Percentiles rank a stretch among this genome's conserved stretches.
Evolutionary conservation across 495 filamentous ascomycete species (phyloP).

Genomic region (Letharia lupina): DNA sequence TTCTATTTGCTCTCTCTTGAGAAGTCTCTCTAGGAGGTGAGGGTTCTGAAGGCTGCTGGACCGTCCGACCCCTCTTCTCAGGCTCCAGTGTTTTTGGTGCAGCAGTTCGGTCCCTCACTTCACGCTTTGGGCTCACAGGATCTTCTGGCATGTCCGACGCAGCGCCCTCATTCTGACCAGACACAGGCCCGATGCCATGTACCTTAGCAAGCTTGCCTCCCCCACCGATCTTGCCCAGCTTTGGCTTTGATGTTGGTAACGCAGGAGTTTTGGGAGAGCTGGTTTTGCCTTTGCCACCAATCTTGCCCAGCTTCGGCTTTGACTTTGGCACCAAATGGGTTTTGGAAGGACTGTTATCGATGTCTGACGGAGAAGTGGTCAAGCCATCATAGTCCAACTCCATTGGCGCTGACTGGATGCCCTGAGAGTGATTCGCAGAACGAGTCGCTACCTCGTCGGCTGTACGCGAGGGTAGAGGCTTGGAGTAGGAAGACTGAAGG

Average conservation of each 20-base stretch:
- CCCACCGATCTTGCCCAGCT: conserved; percentile 26
- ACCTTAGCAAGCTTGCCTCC: conserved; percentile 9
- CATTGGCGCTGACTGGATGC: not conserved
- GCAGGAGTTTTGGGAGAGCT: not conserved
- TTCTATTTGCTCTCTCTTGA: conserved; percentile 52
- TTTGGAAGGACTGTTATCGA: not conserved
- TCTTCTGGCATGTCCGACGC: not conserved
- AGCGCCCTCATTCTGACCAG: not conserved
- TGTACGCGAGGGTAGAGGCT: not conserved
- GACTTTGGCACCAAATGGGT: not conserved
- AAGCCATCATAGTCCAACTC: not conserved
- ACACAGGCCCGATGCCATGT: conserved; percentile 7
- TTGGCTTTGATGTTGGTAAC: conserved; percentile 22
- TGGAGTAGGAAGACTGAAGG: conserved; percentile 3
- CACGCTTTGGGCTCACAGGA: not conserved
- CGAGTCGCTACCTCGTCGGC: not conserved
- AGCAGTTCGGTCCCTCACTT: not conserved
- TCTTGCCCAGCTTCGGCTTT: not conserved
- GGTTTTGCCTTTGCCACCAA: not conserved
- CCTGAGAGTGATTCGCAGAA: not conserved
- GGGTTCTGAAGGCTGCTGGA: conserved; percentile 7
- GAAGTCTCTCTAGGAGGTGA: conserved; percentile 20
- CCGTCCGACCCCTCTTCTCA: conserved; percentile 28
- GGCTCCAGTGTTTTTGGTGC: conserved; percentile 24
- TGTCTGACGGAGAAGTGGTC: not conserved